Evolutionary conservation across 1,284 basidiomycete species (phyloP).

Genomic region (Ceratobasidium sp.): DNA sequence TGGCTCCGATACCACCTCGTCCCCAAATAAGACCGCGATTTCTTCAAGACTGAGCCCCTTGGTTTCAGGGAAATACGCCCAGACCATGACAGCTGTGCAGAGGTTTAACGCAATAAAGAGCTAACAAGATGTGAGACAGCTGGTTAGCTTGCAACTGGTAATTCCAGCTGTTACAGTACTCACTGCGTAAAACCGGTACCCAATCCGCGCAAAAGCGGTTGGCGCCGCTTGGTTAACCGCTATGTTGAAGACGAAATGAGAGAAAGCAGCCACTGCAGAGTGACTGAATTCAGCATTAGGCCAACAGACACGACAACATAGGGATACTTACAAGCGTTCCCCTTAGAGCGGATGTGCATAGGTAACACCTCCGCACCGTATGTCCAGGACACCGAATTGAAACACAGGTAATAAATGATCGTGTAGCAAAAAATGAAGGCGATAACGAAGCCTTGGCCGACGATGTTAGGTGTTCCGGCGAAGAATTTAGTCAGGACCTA

Average conservation of each 20-base stretch:
- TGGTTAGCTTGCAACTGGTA: neutral
- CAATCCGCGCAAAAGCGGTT: conserved; percentile 26
- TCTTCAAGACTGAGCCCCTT: conserved; percentile 39
- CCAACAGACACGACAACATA: neutral
- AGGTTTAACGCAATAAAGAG: conserved; percentile 40
- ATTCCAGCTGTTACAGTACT: neutral
- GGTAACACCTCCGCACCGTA: conserved; percentile 41
- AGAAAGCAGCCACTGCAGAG: conserved; percentile 34
- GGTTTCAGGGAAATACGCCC: conserved; percentile 35
- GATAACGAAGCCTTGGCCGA: conserved; percentile 38
- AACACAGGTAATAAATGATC: conserved; percentile 25
- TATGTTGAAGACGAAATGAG: conserved; percentile 41
- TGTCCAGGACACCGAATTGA: conserved; percentile 35
- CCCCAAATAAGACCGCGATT: conserved; percentile 34
- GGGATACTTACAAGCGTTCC: conserved; percentile 22
- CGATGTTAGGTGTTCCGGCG: conserved; percentile 21
- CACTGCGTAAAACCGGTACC: conserved; percentile 32
- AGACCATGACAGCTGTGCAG: conserved; percentile 36
- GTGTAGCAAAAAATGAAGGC: conserved; percentile 40
- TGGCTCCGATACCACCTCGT: conserved; percentile 34
- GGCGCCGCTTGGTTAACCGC: conserved; percentile 41
- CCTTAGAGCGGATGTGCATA: conserved; percentile 33
- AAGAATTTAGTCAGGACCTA: conserved; percentile 31
- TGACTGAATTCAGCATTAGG: neutral
- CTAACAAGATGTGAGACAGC: neutral